Conservation (phyloP, 208 protist species). For the Leishmania arabica region DNA sequence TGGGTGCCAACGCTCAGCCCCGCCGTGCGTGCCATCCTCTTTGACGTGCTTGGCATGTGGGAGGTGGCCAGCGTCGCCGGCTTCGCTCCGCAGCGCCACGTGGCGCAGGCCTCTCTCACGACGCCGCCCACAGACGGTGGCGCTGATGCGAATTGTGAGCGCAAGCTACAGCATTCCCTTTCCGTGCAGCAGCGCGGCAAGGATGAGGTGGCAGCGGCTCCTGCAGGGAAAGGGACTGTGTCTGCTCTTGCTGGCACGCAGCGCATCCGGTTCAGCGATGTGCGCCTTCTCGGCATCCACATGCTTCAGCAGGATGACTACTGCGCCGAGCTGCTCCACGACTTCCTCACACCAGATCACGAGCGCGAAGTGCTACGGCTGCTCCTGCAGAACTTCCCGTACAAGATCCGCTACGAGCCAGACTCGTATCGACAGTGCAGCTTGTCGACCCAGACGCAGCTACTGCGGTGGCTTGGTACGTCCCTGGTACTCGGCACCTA, state of each 20-base stretch:
- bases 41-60: constrained; percentile 70
- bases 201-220: background rate
- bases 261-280: constrained; percentile 73
- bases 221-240: background rate
- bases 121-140: background rate
- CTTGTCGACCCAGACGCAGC: constrained; percentile 46
- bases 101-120: background rate
- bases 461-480: constrained; percentile 77
- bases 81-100: constrained; percentile 23
- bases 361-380: constrained; percentile 60
- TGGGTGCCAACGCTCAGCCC: constrained; percentile 66
- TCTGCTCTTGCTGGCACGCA: constrained; percentile 4
- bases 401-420: constrained; percentile 62
- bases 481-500: constrained; percentile 69
- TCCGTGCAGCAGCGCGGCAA: background rate
- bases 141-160: background rate
- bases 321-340: constrained; percentile 37
- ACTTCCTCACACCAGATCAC: constrained; percentile 63
- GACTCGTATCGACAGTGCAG: constrained; percentile 44
- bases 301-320: constrained; percentile 45
- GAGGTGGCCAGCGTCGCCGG: constrained; percentile 51
- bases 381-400: constrained; percentile 55
- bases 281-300: constrained; percentile 70
- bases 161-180: background rate
- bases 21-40: constrained; percentile 65